A percentile compares a stretch with the other conserved stretches of the same genome.
Evolutionary conservation across 2,329 filamentous ascomycete genomes (phyloP).

Genomic region (Calonectria henricotiae): DNA sequence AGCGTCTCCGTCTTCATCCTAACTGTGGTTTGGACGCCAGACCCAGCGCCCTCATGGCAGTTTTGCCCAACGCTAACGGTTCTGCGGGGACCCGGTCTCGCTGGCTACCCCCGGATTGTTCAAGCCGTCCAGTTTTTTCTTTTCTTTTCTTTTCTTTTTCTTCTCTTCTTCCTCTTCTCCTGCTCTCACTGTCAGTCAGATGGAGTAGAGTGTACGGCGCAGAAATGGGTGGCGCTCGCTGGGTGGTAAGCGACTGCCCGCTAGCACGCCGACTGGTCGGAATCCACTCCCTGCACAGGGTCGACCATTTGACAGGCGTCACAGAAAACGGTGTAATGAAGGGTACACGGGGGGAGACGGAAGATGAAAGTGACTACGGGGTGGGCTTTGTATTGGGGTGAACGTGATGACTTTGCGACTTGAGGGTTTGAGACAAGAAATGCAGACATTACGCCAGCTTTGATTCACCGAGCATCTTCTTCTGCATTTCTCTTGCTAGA

Average conservation of each 20-base stretch:
- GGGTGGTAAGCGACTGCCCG: slow-evolving; percentile 6
- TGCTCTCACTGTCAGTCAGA: too few relatives aligned
- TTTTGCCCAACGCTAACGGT: slow-evolving; percentile 3
- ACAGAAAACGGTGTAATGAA: neutral
- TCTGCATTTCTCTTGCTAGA: neutral
- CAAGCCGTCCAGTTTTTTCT: neutral
- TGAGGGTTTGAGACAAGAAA: neutral
- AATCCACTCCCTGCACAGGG: neutral
- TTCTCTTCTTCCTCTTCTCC: too few relatives aligned
- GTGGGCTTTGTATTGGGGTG: neutral
- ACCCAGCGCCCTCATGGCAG: neutral
- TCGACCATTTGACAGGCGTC: slow-evolving; percentile 3
- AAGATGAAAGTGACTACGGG: neutral
- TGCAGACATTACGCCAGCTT: too few relatives aligned
- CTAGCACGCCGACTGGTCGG: slow-evolving; percentile 21
- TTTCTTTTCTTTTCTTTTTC: neutral
- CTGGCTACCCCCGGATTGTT: neutral
- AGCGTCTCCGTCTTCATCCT: neutral
- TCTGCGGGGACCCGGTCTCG: neutral
- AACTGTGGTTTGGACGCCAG: neutral
- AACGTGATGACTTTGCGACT: neutral
- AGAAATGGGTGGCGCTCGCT: slow-evolving; percentile 11
- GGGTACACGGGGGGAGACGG: slow-evolving; percentile 1
- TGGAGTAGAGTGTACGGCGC: neutral
- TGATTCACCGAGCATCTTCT: neutral